These are phyloP conservation scores for Russula abietina DNA, from an alignment of 768 basidiomycete genomes.

Conservation along the genomic window DNA sequence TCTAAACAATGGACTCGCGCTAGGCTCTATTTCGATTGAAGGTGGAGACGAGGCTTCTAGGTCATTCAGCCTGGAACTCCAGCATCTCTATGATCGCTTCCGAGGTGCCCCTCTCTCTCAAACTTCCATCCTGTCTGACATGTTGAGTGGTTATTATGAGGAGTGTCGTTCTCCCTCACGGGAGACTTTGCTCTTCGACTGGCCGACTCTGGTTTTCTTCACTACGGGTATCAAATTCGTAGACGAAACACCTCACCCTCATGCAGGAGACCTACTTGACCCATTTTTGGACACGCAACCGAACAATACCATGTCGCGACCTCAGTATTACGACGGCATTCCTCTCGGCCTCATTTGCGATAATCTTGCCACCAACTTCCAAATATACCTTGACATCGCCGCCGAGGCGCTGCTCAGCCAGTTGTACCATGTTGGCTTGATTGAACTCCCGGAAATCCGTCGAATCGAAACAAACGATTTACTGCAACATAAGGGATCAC, in stretches of 20 bases:
- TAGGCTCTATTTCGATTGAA: constrained; percentile 57
- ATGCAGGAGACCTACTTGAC: constrained; percentile 34
- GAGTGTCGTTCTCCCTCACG: constrained; percentile 41
- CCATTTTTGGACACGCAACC: constrained; percentile 42
- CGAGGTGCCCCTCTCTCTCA: constrained; percentile 45
- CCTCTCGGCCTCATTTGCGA: constrained; percentile 55
- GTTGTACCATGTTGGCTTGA: constrained; percentile 56
- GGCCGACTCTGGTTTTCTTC: constrained; percentile 58
- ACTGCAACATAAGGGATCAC: constrained; percentile 32
- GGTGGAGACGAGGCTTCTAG: constrained; percentile 15
- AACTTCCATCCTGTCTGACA: constrained; percentile 38
- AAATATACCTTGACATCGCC: constrained; percentile 47
- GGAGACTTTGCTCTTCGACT: constrained; percentile 57
- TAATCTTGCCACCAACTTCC: constrained; percentile 53
- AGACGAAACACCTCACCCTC: constrained; percentile 7
- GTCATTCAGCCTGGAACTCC: constrained; percentile 26
- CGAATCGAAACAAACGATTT: constrained; percentile 35
- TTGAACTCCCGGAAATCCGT: constrained; percentile 43
- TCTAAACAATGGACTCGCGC: constrained; percentile 56
- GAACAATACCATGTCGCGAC: constrained; percentile 27
- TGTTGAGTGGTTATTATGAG: constrained; percentile 48
- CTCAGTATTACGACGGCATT: constrained; percentile 51
- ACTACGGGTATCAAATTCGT: constrained; percentile 48
- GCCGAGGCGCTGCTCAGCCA: constrained; percentile 52
- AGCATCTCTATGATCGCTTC: constrained; percentile 43